These are phyloP conservation scores for Aspergillus glaucus DNA, from an alignment of 2,329 filamentous ascomycete species.

Conservation along the genomic window DNA sequence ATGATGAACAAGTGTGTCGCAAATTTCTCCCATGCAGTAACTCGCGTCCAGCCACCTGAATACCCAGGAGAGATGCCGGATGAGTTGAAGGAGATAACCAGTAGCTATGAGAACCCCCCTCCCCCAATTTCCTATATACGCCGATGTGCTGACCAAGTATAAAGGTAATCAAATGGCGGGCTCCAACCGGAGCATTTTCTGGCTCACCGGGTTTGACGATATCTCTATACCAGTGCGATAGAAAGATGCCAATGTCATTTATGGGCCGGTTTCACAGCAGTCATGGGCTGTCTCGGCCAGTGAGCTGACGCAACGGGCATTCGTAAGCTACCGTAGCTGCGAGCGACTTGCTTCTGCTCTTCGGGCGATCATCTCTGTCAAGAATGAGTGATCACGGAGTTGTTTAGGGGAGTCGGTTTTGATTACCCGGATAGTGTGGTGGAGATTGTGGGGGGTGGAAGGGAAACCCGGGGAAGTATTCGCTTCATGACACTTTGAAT, in stretches of 20 bases:
- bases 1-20: too few relatives aligned
- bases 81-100: too few relatives aligned
- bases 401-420: too few relatives aligned
- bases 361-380: neutral
- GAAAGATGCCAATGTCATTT: neutral
- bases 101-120: too few relatives aligned
- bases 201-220: neutral
- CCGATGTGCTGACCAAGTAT: neutral
- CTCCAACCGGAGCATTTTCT: neutral
- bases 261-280: neutral
- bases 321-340: neutral
- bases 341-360: neutral
- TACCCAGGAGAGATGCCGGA: too few relatives aligned
- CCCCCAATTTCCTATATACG: too few relatives aligned
- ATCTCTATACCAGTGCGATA: neutral
- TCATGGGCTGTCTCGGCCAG: neutral
- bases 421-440: too few relatives aligned
- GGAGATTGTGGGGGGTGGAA: too few relatives aligned
- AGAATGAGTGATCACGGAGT: neutral
- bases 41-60: too few relatives aligned
- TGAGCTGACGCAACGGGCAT: neutral
- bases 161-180: neutral
- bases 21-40: too few relatives aligned
- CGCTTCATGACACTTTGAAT: too few relatives aligned
- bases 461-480: too few relatives aligned